These are phyloP conservation scores for Andalucia godoyi DNA, from an alignment of 78 protist genomes.

Conservation along the genomic window DNA sequence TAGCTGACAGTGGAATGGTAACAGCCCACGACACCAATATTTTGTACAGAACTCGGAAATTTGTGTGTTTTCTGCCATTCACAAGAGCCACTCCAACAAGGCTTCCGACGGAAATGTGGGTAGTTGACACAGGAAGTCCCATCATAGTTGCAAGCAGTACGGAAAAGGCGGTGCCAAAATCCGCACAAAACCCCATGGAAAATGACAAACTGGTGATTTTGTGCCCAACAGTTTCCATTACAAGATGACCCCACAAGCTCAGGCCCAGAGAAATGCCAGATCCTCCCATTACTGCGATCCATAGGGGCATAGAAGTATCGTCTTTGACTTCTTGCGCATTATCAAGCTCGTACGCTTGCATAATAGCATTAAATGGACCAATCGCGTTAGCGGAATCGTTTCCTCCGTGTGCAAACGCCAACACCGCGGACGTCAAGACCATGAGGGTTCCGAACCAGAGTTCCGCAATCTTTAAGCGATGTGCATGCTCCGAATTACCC, in stretches of 20 bases:
- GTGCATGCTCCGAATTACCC: too few species aligned
- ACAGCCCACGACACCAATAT: constrained; percentile 5
- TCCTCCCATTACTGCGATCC: background rate
- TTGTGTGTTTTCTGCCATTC: background rate
- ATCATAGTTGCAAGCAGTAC: constrained; percentile 8
- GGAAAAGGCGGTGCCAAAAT: constrained; percentile 11
- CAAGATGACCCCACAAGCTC: constrained; percentile 6
- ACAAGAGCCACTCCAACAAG: constrained; percentile 7
- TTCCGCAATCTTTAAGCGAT: too few species aligned
- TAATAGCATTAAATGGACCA: constrained; percentile 16
- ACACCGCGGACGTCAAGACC: background rate
- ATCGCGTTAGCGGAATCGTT: constrained; percentile 20
- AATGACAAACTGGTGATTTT: constrained; percentile 6
- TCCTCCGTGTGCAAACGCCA: constrained; percentile 25
- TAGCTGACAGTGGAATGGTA: constrained; percentile 14
- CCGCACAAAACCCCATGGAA: constrained; percentile 13
- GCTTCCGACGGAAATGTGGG: constrained; percentile 19
- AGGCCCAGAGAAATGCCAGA: constrained; percentile 16
- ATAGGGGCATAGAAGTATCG: background rate
- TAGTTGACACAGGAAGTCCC: constrained; percentile 32
- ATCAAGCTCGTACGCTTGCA: background rate
- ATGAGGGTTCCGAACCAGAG: background rate
- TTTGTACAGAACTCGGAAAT: background rate
- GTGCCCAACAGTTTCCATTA: constrained; percentile 27
- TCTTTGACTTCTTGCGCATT: background rate